phyloP scores from a whole-genome alignment of 176 grass and related monocot genomes.

The Zoysia japonica region DNA sequence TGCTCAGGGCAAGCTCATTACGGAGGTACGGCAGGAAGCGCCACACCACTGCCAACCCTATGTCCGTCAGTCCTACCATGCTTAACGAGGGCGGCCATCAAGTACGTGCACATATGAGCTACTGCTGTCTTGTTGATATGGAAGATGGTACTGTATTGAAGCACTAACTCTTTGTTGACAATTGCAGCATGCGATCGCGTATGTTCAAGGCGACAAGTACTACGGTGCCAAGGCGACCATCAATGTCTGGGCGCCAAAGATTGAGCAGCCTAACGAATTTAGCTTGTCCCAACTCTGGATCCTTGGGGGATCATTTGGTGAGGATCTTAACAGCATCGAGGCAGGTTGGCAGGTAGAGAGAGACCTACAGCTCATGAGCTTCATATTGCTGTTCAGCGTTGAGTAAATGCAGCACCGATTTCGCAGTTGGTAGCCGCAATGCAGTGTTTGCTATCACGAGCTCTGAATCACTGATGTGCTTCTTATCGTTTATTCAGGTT shows the following conservation, averaged over 20 bases:
- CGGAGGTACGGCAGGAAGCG: constrained; percentile 70
- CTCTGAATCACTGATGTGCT: constrained; percentile 42
- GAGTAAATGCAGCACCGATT: constrained; percentile 52
- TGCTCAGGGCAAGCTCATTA: constrained; percentile 64
- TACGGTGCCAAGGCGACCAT: constrained; percentile 89
- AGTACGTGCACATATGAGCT: constrained; percentile 26
- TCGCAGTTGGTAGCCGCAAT: constrained; percentile 13
- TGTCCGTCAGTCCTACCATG: constrained; percentile 55
- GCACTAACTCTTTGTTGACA: constrained; percentile 19
- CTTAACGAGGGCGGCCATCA: constrained; percentile 77
- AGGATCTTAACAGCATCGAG: constrained; percentile 93
- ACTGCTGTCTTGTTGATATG: background rate
- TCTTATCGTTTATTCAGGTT: constrained; percentile 55
- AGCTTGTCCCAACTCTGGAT: constrained; percentile 94
- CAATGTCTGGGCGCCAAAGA: constrained; percentile 91
- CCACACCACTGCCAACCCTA: constrained; percentile 45
- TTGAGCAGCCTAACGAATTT: constrained; percentile 81
- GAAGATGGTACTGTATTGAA: background rate
- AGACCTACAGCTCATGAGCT: constrained; percentile 34
- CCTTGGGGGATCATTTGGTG: constrained; percentile 73
- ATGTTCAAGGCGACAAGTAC: constrained; percentile 83
- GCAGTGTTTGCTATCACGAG: constrained; percentile 37
- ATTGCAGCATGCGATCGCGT: constrained; percentile 79
- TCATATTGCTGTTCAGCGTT: constrained; percentile 6
- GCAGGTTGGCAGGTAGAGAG: constrained; percentile 86